phyloP scores from a whole-genome alignment of 352 stramenopile species.

The Blastocystis sp. region DNA sequence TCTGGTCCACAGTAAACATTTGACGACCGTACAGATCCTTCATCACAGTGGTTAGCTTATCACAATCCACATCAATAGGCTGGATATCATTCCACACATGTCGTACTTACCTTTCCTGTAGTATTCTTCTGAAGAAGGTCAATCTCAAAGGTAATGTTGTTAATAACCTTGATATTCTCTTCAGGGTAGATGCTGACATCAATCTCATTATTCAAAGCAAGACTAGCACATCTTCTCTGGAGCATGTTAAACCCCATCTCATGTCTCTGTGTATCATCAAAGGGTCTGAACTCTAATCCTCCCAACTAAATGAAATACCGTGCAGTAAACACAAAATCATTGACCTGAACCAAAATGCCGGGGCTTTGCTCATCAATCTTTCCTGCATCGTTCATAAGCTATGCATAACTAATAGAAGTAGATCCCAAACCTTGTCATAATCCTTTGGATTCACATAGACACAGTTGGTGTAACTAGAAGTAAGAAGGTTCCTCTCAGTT shows the following conservation, averaged over 20 bases:
- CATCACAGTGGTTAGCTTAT: conserved; percentile 67
- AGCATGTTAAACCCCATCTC: conserved; percentile 51
- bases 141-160: conserved; percentile 64
- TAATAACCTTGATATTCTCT: conserved; percentile 31
- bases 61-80: conserved; percentile 68
- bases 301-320: background rate
- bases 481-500: background rate
- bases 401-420: background rate
- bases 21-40: conserved; percentile 69
- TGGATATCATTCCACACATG: conserved; percentile 72
- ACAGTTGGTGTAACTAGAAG: conserved; percentile 66
- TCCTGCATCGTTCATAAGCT: conserved; percentile 30
- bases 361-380: conserved; percentile 61
- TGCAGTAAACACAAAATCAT: conserved; percentile 64
- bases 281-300: background rate
- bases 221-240: conserved; percentile 60
- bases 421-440: conserved; percentile 40
- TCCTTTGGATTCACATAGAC: conserved; percentile 48
- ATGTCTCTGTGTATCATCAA: conserved; percentile 28
- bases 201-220: conserved; percentile 56
- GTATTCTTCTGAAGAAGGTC: conserved; percentile 66
- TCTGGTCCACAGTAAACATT: conserved; percentile 72
- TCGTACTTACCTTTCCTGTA: conserved; percentile 4
- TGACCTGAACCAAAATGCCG: conserved; percentile 54
- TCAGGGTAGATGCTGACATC: conserved; percentile 45